A percentile compares a stretch with the other conserved stretches of the same genome.
Evolutionary conservation across 805 yeast genomes (phyloP).

Genomic region (Sugiyamaella chiloensis): DNA sequence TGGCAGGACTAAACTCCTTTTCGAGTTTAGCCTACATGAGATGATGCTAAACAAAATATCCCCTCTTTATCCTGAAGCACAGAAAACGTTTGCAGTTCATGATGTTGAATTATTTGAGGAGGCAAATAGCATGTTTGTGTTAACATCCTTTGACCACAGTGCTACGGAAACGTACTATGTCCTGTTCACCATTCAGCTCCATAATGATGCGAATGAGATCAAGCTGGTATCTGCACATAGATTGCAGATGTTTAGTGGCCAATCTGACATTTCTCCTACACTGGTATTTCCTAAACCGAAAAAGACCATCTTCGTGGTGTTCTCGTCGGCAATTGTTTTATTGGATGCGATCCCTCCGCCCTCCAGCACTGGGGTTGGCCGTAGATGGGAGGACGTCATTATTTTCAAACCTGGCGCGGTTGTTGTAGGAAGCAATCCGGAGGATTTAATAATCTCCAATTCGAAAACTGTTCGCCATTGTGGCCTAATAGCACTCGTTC

Average conservation of each 20-base stretch:
- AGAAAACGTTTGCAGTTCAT: conserved; percentile 49
- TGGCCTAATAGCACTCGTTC: conserved; percentile 48
- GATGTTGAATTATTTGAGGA: conserved; percentile 55
- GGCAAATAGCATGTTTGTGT: conserved; percentile 44
- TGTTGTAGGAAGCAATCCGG: conserved; percentile 60
- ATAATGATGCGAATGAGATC: conserved; percentile 43
- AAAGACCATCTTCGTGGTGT: conserved; percentile 56
- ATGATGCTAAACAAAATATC: conserved; percentile 41
- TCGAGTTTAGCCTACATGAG: conserved; percentile 38
- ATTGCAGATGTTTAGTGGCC: conserved; percentile 47
- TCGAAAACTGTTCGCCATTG: conserved; percentile 36
- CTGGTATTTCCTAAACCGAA: conserved; percentile 58
- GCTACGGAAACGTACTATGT: conserved; percentile 41
- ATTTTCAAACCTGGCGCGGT: conserved; percentile 50
- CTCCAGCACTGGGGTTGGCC: conserved; percentile 24
- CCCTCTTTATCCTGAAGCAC: conserved; percentile 52
- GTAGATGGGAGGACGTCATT: conserved; percentile 80
- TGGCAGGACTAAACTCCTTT: conserved; percentile 40
- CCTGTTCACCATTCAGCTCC: conserved; percentile 52
- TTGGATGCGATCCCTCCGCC: conserved; percentile 48
- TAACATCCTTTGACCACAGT: conserved; percentile 43
- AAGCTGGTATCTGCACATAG: conserved; percentile 63
- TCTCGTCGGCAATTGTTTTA: conserved; percentile 59
- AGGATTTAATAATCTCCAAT: conserved; percentile 32
- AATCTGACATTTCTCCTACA: conserved; percentile 40